Evolutionary conservation across 1,284 basidiomycete species (phyloP).

Genomic region (Fomitiporia mediterranea): DNA sequence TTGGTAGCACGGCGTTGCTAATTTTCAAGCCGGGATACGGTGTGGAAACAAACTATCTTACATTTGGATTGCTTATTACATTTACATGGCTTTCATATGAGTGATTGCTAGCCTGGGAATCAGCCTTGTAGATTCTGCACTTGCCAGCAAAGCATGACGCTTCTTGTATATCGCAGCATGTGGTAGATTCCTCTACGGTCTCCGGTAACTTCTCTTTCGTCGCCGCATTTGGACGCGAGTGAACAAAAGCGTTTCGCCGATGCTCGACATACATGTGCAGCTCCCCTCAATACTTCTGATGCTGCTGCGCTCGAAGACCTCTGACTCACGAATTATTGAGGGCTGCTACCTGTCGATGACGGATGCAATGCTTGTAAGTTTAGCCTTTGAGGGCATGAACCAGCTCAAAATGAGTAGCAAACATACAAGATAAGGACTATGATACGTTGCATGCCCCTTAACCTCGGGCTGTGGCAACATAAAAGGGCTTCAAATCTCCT

Average conservation of each 20-base stretch:
- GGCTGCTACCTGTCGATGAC: neutral
- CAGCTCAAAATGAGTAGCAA: neutral
- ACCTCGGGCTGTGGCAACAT: neutral
- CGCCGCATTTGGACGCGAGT: neutral
- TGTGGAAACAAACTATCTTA: no score
- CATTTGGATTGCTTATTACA: no score
- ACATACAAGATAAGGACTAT: neutral
- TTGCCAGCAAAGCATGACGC: conserved; percentile 5
- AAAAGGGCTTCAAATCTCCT: neutral
- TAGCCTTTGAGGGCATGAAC: neutral
- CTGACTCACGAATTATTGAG: neutral
- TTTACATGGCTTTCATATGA: no score
- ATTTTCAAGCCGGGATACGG: no score
- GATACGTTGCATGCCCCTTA: conserved; percentile 1
- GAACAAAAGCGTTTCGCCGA: neutral
- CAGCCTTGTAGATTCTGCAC: no score
- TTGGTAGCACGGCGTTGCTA: no score
- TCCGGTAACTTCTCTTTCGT: neutral
- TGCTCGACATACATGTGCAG: neutral
- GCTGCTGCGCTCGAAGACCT: neutral
- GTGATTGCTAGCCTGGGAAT: no score
- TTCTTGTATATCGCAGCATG: conserved; percentile 1
- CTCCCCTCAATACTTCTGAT: conserved; percentile 1
- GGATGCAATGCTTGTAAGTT: neutral
- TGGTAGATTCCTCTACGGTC: neutral